These are phyloP conservation scores for Pholiota adiposa DNA, from an alignment of 1,284 basidiomycete species.

Conservation along the genomic window DNA sequence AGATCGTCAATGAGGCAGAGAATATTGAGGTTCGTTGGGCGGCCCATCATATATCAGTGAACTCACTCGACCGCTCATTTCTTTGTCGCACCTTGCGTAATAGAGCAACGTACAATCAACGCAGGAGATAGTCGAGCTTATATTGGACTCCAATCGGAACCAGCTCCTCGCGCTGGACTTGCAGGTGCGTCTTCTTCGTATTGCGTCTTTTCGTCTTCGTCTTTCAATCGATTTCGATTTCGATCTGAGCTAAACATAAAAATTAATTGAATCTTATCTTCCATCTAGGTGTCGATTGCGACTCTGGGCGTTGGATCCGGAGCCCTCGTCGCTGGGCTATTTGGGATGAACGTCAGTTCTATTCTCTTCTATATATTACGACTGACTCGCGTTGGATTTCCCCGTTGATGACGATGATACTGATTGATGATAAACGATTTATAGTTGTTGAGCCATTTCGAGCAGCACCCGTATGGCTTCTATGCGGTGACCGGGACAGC, in stretches of 20 bases:
- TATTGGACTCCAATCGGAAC: constrained; percentile 96
- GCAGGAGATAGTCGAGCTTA: constrained; percentile 96
- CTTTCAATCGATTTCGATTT: no score
- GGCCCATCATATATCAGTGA: neutral
- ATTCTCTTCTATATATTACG: constrained; percentile 12
- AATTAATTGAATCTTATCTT: constrained; percentile 5
- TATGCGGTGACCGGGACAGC: constrained; percentile 62
- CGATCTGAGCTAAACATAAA: neutral
- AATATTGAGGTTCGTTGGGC: constrained; percentile 75
- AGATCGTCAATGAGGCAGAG: constrained; percentile 92
- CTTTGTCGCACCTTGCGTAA: neutral
- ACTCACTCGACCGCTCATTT: neutral
- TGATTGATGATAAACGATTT: no score
- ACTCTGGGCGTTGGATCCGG: constrained; percentile 94
- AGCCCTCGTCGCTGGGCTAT: constrained; percentile 89
- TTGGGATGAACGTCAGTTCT: constrained; percentile 91
- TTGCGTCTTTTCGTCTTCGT: neutral
- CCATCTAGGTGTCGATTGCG: constrained; percentile 80
- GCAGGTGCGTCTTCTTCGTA: constrained; percentile 54
- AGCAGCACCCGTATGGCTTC: constrained; percentile 73
- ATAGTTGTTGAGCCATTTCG: constrained; percentile 71
- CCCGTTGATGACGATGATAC: no score
- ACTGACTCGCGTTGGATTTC: constrained; percentile 9
- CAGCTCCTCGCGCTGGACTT: constrained; percentile 90
- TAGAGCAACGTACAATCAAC: constrained; percentile 94